Conservation (phyloP, 2,329 filamentous ascomycete species). For the Trichoderma sp. region DNA sequence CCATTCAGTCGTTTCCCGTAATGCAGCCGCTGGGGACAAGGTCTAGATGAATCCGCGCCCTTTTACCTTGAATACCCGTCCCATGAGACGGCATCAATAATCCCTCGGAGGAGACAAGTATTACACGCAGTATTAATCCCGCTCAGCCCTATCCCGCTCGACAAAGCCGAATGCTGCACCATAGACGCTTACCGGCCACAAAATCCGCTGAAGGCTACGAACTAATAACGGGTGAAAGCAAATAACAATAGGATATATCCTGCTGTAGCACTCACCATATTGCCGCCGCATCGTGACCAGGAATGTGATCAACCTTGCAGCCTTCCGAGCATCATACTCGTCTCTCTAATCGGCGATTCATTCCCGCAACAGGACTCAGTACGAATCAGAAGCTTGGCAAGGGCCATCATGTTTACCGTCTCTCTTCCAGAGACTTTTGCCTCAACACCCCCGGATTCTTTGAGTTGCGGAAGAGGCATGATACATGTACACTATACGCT, state of each 20-base stretch:
- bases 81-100: no score
- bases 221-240: no score
- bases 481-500: background rate
- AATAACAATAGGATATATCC: no score
- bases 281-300: no score
- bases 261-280: no score
- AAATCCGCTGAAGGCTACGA: background rate
- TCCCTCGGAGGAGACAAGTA: no score
- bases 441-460: background rate
- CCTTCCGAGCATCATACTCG: no score
- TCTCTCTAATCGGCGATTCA: no score
- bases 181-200: background rate
- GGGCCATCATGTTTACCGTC: background rate
- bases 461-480: background rate
- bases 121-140: no score
- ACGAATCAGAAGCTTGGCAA: conserved; percentile 8
- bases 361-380: background rate
- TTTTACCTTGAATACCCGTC: background rate
- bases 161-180: no score
- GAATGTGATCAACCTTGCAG: no score
- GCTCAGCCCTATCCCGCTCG: no score
- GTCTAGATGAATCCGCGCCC: background rate
- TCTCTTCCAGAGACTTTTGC: background rate
- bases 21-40: background rate
- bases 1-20: background rate